A percentile compares a stretch with the other conserved stretches of the same genome.
These are phyloP conservation scores for Backusella psychrophila DNA, from an alignment of 192 early-diverging fungal genomes.

Conservation along the genomic window DNA sequence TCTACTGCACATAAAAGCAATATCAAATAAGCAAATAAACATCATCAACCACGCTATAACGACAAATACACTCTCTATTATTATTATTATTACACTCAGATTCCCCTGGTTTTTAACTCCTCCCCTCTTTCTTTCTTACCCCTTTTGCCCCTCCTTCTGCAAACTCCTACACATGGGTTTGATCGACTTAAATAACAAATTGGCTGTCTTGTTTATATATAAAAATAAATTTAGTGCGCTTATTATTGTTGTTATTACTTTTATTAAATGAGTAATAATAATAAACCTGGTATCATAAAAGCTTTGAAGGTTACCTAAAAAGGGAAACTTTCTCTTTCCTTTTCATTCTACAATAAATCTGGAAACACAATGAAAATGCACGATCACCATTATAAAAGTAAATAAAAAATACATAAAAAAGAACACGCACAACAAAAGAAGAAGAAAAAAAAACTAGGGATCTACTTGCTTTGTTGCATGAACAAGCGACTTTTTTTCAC, in stretches of 20 bases:
- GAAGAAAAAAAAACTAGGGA: neutral
- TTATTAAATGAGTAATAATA: neutral
- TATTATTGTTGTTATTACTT: neutral
- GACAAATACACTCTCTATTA: neutral
- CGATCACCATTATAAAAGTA: neutral
- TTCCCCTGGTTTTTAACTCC: neutral
- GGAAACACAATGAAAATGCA: neutral
- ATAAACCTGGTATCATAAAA: constrained; percentile 1
- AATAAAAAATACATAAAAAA: neutral
- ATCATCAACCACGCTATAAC: neutral
- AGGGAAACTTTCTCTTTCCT: neutral
- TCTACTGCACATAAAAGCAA: neutral
- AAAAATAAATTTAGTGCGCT: neutral
- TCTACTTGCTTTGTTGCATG: neutral
- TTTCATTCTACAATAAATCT: neutral
- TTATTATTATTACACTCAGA: neutral
- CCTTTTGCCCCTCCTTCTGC: neutral
- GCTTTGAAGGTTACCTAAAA: neutral
- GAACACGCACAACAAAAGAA: neutral
- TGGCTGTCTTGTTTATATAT: neutral
- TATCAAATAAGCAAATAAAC: neutral
- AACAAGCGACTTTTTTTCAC: neutral
- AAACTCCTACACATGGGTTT: constrained; percentile 1
- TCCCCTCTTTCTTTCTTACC: neutral
- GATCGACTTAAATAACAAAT: neutral